Evolutionary conservation across 352 stramenopile species (phyloP).

Genomic region (Globisporangium splendens): DNA sequence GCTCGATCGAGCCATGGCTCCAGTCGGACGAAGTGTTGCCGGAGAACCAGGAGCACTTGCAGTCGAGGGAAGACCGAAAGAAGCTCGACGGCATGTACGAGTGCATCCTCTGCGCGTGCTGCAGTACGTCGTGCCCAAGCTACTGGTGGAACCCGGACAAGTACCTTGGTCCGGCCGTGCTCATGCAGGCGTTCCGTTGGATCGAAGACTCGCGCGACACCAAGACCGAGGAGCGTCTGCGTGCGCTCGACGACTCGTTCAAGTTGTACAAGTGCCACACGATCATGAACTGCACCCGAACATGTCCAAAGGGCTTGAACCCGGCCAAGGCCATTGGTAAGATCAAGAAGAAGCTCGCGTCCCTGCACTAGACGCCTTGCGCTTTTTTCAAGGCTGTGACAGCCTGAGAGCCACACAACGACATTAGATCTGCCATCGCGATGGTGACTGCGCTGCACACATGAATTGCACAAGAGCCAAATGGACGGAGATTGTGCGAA

Average conservation of each 20-base stretch:
- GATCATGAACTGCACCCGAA: conserved; percentile 99
- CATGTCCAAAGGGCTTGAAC: conserved; percentile 99
- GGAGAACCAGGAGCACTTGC: conserved; percentile 83
- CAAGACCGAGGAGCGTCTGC: conserved; percentile 94
- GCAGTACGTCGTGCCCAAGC: conserved; percentile 97
- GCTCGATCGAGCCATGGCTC: conserved; percentile 99
- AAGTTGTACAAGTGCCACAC: conserved; percentile 99
- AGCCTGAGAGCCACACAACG: not conserved
- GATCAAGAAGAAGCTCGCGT: conserved; percentile 96
- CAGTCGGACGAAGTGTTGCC: conserved; percentile 90
- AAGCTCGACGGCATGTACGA: conserved; percentile 99
- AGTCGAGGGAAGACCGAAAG: conserved; percentile 96
- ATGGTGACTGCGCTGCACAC: not conserved
- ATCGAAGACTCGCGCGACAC: conserved; percentile 99
- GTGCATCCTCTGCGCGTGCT: conserved; percentile 99
- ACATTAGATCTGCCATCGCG: not conserved
- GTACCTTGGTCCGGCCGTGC: conserved; percentile 91
- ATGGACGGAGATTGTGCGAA: conserved; percentile 4
- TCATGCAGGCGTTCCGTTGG: conserved; percentile 97
- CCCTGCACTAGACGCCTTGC: conserved; percentile 52
- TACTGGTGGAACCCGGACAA: conserved; percentile 99
- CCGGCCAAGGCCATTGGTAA: conserved; percentile 97
- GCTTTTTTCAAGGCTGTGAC: not conserved
- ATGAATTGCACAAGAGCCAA: not conserved
- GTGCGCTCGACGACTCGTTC: conserved; percentile 97